These are phyloP conservation scores for Scutellaria barbata DNA, from an alignment of 257 asterid species.

Conservation along the genomic window DNA sequence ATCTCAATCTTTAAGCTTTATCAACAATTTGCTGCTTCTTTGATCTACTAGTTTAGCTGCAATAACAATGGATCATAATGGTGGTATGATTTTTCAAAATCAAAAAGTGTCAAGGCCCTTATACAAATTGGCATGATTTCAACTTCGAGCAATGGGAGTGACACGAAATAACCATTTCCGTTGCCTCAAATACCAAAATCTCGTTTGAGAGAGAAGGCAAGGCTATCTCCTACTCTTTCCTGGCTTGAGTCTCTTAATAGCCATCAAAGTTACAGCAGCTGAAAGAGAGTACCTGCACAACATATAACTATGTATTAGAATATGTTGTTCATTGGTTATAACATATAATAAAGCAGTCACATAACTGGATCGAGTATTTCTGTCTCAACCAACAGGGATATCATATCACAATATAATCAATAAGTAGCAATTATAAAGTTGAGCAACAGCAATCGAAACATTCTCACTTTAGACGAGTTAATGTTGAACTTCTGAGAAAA, in stretches of 20 bases:
- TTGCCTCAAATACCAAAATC: background rate
- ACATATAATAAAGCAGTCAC: background rate
- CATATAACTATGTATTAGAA: conserved; percentile 4
- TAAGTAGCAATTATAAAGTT: background rate
- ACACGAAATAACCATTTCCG: background rate
- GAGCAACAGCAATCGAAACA: background rate
- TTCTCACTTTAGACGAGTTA: background rate
- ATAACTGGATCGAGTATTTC: background rate
- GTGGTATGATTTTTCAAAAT: background rate
- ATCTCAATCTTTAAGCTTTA: background rate
- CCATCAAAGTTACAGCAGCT: conserved; percentile 96
- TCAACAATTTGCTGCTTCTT: conserved; percentile 8
- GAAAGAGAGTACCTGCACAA: conserved; percentile 87
- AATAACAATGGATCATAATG: background rate
- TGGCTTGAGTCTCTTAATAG: conserved; percentile 73
- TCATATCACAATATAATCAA: too few species aligned
- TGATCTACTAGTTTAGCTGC: conserved; percentile 8
- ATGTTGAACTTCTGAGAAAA: background rate
- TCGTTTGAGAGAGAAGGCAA: background rate
- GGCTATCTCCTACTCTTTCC: conserved; percentile 56
- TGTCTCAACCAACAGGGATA: background rate
- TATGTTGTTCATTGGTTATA: background rate
- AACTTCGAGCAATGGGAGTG: background rate
- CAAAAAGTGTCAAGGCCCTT: too few species aligned
- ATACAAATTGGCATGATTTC: background rate